Base-by-base conservation (phyloP, 768 basidiomycete genomes). In the Steccherinum ochraceum region DNA sequence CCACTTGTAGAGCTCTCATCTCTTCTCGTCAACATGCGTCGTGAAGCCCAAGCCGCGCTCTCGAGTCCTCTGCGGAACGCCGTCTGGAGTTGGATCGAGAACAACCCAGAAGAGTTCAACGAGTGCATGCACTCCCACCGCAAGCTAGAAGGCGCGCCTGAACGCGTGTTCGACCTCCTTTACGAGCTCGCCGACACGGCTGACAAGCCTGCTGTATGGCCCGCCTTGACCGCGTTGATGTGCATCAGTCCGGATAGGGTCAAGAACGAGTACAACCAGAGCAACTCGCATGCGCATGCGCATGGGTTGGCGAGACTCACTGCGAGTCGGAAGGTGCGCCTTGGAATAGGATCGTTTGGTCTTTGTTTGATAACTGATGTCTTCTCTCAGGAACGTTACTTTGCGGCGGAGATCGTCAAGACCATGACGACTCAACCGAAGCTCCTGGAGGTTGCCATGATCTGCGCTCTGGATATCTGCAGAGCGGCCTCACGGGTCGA, bases 11-110 rank as follows among this genome's bases (percentile, higher is more conserved):
- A 94, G 62, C 62, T 93, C 1, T 87, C 88, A 0, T 88, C 87
- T 1, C 72, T 90, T 3, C 78, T 95, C 24, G 80, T 94, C 20
- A 88, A 86, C 61, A 86, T 95, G 82, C 81, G 80, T 56, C 76
- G 73, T 26, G 83, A 88, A 39, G 79, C 84, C 0, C 89, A 91
- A 52, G 66, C 77, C 12, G 83, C 86, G 1, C 76, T 93, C 45
- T 81, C 90, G 0, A 71, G 78, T 23, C 80, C 86, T 23, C 74
- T 95, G 27, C 80, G 90, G 19, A 74, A 78, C 24, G 89, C 89
- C 1, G 72, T 95, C 23, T 94, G 93, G 92, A 91, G 86, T 55
- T 95, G 91, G 91, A 83, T 94, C 25, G 83, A 86, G 24, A 71
- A 79, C 20, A 88, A 84, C 60, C 85, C 89, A 0, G 69, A 72